Conservation (phyloP, 2,329 filamentous ascomycete genomes). For the Ophiostoma australiae region DNA sequence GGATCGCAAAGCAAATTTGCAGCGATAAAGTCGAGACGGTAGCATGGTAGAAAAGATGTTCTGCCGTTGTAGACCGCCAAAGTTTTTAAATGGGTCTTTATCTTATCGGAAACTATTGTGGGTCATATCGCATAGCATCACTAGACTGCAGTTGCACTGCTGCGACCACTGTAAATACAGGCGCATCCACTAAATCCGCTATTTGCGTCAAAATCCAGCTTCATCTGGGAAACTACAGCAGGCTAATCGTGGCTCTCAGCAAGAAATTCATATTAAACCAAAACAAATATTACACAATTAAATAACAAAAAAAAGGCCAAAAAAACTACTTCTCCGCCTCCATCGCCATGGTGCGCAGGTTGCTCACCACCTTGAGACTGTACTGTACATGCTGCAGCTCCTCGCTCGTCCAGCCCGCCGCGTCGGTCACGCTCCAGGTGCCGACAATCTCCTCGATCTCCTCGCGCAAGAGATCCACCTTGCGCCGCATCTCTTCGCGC, state of each 20-base stretch:
- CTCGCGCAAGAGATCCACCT: slow-evolving; percentile 22
- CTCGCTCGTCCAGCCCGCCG: slow-evolving; percentile 18
- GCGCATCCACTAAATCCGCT: slow-evolving; percentile 3
- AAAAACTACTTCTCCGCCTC: not conserved
- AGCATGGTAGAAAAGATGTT: slow-evolving; percentile 15
- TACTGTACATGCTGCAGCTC: slow-evolving; percentile 21
- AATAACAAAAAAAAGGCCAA: not conserved
- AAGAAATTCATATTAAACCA: not conserved
- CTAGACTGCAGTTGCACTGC: not conserved
- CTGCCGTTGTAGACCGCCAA: slow-evolving; percentile 23
- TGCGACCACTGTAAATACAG: not conserved
- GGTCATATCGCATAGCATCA: not conserved
- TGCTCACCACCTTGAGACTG: slow-evolving; percentile 9
- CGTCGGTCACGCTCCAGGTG: slow-evolving; percentile 15
- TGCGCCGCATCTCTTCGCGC: slow-evolving; percentile 15
- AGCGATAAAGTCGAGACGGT: not conserved
- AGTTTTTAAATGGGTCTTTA: slow-evolving; percentile 18
- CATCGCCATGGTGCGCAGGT: slow-evolving; percentile 11
- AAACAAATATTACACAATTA: not conserved
- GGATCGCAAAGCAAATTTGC: not conserved
- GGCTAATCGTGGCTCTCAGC: not conserved
- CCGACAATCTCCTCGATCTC: slow-evolving; percentile 22
- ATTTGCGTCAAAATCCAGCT: not conserved
- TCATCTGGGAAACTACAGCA: not conserved
- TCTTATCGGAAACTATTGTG: slow-evolving; percentile 19